Conservation (phyloP, 441 rosid genomes). For the Gossypium davidsonii region DNA sequence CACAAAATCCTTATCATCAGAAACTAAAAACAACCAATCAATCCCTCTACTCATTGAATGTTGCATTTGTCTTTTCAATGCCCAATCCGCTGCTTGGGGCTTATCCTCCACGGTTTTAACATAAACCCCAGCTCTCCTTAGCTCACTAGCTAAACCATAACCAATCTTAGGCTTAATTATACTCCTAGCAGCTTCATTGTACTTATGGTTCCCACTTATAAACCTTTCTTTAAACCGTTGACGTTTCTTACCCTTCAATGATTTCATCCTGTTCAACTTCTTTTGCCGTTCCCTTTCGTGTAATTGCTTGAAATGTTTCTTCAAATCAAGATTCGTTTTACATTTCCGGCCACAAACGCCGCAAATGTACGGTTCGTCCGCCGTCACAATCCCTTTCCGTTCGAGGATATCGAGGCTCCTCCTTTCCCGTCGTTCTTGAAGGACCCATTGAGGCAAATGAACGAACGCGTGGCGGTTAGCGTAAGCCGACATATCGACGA, state of each 20-base stretch:
- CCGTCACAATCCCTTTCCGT: constrained; percentile 39
- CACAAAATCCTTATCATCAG: constrained; percentile 76
- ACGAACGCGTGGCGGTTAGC: constrained; percentile 88
- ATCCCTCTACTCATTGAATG: constrained; percentile 80
- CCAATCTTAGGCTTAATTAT: constrained; percentile 60
- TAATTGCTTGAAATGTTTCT: constrained; percentile 79
- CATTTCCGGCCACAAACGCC: constrained; percentile 82
- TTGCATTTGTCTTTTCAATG: constrained; percentile 80
- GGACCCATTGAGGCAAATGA: constrained; percentile 73
- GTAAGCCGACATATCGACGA: constrained; percentile 72
- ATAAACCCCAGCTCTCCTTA: constrained; percentile 70
- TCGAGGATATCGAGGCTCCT: constrained; percentile 55
- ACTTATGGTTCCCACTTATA: constrained; percentile 65
- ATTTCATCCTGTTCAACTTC: constrained; percentile 68
- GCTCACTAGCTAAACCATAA: constrained; percentile 67
- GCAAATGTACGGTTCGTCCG: constrained; percentile 46
- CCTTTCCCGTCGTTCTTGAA: constrained; percentile 59
- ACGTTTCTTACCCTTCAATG: constrained; percentile 75
- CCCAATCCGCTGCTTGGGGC: constrained; percentile 98
- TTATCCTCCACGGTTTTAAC: constrained; percentile 86
- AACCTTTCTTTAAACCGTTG: constrained; percentile 63
- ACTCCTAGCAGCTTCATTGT: constrained; percentile 62
- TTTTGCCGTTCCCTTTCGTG: constrained; percentile 83
- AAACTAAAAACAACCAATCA: constrained; percentile 78
- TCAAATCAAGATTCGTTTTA: constrained; percentile 64